Percentiles rank a stretch among this genome's conserved stretches.
Evolutionary conservation across 2,329 filamentous ascomycete genomes (phyloP).

Genomic region (Diaporthe longicolla): DNA sequence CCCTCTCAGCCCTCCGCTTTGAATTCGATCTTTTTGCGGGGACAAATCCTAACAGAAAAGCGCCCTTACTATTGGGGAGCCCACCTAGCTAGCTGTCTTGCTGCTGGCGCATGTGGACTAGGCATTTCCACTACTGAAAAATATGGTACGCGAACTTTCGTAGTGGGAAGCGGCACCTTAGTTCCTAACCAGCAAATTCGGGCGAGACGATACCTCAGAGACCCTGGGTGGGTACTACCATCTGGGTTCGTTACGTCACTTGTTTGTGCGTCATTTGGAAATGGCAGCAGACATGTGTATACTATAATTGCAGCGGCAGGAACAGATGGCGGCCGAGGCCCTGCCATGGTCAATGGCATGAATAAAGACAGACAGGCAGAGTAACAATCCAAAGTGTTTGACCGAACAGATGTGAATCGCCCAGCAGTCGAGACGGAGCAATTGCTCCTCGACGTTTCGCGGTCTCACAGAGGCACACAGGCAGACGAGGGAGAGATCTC

Average conservation of each 20-base stretch:
- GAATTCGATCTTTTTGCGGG: too few species aligned
- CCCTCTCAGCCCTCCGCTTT: not conserved
- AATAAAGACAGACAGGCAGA: not conserved
- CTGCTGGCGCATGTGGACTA: constrained; percentile 3
- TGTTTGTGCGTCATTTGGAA: not conserved
- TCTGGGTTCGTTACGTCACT: constrained; percentile 10
- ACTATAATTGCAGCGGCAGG: not conserved
- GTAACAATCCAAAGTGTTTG: not conserved
- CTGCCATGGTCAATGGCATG: not conserved
- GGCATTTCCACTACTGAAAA: not conserved
- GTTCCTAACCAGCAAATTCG: not conserved
- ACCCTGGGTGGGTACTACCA: not conserved
- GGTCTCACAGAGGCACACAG: not conserved
- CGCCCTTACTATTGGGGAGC: not conserved
- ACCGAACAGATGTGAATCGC: not conserved
- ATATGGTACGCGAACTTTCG: too few species aligned
- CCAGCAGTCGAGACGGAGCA: constrained; percentile 9
- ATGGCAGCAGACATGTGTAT: not conserved
- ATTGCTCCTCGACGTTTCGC: not conserved
- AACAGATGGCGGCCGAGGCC: not conserved
- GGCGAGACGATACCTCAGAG: not conserved
- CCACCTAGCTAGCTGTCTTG: not conserved
- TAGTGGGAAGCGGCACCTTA: not conserved
- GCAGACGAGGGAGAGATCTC: constrained; percentile 18
- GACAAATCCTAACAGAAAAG: too few species aligned